phyloP scores from a whole-genome alignment of 306 rosid genomes.

The Carpinus fangiana region DNA sequence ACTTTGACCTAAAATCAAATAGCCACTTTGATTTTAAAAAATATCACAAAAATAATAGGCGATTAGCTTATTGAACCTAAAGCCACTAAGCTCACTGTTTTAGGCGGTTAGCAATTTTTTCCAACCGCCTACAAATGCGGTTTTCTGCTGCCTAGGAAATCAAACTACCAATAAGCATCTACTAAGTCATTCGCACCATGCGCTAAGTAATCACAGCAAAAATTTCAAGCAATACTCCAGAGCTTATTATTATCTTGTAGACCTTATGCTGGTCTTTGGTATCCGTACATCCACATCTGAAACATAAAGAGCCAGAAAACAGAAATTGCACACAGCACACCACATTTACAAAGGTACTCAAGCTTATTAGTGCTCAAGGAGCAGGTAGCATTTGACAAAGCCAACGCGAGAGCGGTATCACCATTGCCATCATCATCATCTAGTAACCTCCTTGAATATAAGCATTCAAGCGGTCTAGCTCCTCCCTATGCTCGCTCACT shows the following conservation, averaged over 20 bases:
- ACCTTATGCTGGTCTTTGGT: conserved; percentile 15
- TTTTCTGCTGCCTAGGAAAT: too few relatives aligned
- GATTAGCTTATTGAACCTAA: too few relatives aligned
- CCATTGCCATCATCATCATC: conserved; percentile 44
- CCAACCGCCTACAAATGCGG: too few relatives aligned
- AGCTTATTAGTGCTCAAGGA: conserved; percentile 43
- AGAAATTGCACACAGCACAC: conserved; percentile 32
- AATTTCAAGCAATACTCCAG: neutral
- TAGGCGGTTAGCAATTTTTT: too few relatives aligned
- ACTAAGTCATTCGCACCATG: neutral
- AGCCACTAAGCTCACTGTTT: too few relatives aligned
- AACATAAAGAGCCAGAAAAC: conserved; percentile 27
- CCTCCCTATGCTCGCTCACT: conserved; percentile 92
- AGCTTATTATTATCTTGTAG: conserved; percentile 11
- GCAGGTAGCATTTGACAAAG: conserved; percentile 29
- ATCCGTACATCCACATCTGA: conserved; percentile 14
- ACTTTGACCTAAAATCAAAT: too few relatives aligned
- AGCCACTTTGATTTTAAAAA: too few relatives aligned
- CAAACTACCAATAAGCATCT: neutral
- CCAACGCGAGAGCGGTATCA: conserved; percentile 27
- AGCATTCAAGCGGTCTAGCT: conserved; percentile 92
- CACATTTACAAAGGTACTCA: conserved; percentile 50
- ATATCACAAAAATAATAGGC: too few relatives aligned
- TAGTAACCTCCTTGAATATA: conserved; percentile 95
- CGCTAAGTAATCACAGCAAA: neutral